Base-by-base conservation (phyloP, 371 early-diverging fungal species). In the Mucor plumbeus region DNA sequence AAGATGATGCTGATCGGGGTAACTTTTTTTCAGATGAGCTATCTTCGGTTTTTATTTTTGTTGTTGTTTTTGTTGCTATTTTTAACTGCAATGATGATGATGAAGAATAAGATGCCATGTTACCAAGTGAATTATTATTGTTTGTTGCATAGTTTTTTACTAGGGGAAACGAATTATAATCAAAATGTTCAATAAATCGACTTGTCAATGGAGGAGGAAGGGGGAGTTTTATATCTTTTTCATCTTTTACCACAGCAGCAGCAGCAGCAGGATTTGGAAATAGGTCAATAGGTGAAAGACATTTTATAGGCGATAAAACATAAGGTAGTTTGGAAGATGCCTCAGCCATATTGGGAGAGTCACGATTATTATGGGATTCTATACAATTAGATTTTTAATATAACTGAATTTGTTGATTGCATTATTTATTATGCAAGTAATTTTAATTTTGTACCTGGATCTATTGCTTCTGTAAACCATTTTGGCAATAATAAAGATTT, bases 111-210 rank as follows among this genome's bases (percentile, higher is more conserved):
- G n/a, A 5, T 35, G 35, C 56, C 35, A 56, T 26, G 26, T 50
- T 50, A 50, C 26, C 50, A 19, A 50, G 19, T 10, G 11, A 26
- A 9, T 13, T 13, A 21, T 19, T 36, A 38, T 19, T 57, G 10
- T 38, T 7, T 53, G 31, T 38, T n/a, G 13, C 10, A 21, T 19
- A 10, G 4, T 21, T 17, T 17, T 39, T 58, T 33, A 38, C 39
- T 14, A 35, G 54, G 6, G 54, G 33, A 15, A 54, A 41, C 15
- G 34, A 40, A 47, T 65, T 17, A 31, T 35, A 55, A 39, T 67
- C 56, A 47, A 67, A 67, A 33, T 57, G 62, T 21, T 67, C 68
- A 11, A 33, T 55, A 57, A 67, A 67, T 5, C 68, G 14, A 47
- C 68, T 67, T 34, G 34, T 57, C 7, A 40, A 17, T 17, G 31